Percentiles rank a stretch among this genome's conserved stretches.
Conservation (phyloP, 2,329 filamentous ascomycete genomes). For the Colletotrichum sp. region DNA sequence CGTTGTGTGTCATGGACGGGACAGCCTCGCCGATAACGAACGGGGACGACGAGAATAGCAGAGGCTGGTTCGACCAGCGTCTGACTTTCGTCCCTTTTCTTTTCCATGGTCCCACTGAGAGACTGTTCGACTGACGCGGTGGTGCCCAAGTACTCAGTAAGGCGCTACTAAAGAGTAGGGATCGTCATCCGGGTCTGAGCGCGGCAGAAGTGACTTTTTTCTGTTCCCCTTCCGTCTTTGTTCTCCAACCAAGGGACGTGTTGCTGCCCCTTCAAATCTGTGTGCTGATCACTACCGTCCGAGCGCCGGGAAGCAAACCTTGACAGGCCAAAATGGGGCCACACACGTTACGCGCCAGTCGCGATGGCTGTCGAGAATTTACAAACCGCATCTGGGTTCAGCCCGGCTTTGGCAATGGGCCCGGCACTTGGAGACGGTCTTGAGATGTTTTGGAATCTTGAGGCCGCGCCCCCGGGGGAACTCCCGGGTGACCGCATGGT, state of each 20-base stretch:
- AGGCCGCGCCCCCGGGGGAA: neutral
- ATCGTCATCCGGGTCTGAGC: conserved; percentile 3
- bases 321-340: neutral
- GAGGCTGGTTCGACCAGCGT: neutral
- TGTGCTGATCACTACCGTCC: conserved; percentile 4
- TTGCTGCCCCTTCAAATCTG: neutral
- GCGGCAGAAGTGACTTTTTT: neutral
- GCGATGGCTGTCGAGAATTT: neutral
- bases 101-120: neutral
- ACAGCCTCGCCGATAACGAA: neutral
- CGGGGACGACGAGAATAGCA: neutral
- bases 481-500: neutral
- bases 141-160: neutral
- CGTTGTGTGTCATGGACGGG: neutral
- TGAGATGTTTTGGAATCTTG: neutral
- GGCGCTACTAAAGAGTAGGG: neutral
- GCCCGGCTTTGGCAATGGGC: neutral
- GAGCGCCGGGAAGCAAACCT: neutral
- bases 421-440: neutral
- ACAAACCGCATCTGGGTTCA: neutral
- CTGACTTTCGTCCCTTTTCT: neutral
- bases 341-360: neutral
- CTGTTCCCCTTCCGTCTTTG: neutral
- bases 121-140: neutral
- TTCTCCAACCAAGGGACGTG: neutral